Conservation (phyloP, 805 yeast genomes). For the Lipomyces anomalus region DNA sequence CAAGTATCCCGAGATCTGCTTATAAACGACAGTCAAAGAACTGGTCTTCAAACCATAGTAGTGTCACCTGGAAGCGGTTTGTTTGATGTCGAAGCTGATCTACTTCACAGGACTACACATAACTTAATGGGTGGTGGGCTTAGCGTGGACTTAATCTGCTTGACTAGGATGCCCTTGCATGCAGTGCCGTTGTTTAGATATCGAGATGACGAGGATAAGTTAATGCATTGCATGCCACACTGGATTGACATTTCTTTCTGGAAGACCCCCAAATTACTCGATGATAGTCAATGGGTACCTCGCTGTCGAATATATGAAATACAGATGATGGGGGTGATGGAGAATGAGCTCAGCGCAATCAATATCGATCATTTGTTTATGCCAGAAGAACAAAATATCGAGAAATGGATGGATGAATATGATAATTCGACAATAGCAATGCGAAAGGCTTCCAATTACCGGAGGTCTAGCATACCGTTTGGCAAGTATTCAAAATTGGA, state of each 20-base stretch:
- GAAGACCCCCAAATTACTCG: constrained; percentile 27
- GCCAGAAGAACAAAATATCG: constrained; percentile 33
- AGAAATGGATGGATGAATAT: constrained; percentile 61
- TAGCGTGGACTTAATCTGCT: constrained; percentile 81
- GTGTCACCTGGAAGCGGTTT: constrained; percentile 91
- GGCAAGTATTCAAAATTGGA: constrained; percentile 12
- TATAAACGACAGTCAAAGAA: constrained; percentile 81
- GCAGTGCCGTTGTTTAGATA: constrained; percentile 83
- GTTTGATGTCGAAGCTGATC: constrained; percentile 81
- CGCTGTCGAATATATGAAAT: constrained; percentile 88
- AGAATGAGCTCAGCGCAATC: constrained; percentile 70
- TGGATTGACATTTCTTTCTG: constrained; percentile 96
- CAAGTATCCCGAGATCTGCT: constrained; percentile 69
- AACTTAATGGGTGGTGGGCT: constrained; percentile 72
- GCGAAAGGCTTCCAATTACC: not conserved
- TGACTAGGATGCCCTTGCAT: constrained; percentile 88
- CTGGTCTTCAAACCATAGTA: constrained; percentile 82
- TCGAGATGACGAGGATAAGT: constrained; percentile 22
- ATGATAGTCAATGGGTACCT: constrained; percentile 64
- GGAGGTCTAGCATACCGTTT: no score
- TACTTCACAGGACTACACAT: constrained; percentile 67
- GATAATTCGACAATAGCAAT: constrained; percentile 40
- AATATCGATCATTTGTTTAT: constrained; percentile 54
- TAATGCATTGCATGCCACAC: constrained; percentile 71
- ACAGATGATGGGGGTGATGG: constrained; percentile 98